phyloP scores from a whole-genome alignment of 768 basidiomycete genomes.

The Epithele typhae region DNA sequence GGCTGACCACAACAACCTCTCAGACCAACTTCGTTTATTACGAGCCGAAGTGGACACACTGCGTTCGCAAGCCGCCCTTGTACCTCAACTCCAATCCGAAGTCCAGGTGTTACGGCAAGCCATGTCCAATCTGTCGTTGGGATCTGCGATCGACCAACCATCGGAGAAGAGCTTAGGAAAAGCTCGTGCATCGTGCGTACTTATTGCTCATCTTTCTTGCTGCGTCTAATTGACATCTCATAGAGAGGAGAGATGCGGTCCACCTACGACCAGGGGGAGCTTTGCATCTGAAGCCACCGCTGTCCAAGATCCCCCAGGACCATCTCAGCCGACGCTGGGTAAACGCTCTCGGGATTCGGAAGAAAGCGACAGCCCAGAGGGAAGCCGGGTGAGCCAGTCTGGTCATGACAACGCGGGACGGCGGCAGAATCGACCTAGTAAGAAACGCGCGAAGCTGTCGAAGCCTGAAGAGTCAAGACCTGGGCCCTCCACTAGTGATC shows the following conservation, averaged over 20 bases:
- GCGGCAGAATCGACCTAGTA: constrained; percentile 39
- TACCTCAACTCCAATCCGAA: constrained; percentile 13
- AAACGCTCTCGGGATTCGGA: constrained; percentile 58
- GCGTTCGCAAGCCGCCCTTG: constrained; percentile 17
- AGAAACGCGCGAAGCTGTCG: constrained; percentile 47
- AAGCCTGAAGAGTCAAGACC: constrained; percentile 3
- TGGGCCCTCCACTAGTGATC: not conserved
- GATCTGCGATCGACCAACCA: not conserved
- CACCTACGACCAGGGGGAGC: not conserved
- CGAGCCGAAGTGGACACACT: constrained; percentile 31
- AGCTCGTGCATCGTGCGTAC: constrained; percentile 15
- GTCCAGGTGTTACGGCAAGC: constrained; percentile 6
- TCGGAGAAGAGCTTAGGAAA: constrained; percentile 17
- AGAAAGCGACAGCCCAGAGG: constrained; percentile 39
- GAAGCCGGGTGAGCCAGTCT: constrained; percentile 39
- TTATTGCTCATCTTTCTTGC: not conserved
- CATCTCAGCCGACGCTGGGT: constrained; percentile 47
- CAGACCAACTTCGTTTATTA: constrained; percentile 35
- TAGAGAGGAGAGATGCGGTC: constrained; percentile 5
- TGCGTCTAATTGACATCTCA: not conserved
- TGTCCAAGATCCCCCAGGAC: constrained; percentile 20
- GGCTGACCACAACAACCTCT: constrained; percentile 31
- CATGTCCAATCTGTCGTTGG: not conserved
- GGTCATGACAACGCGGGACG: constrained; percentile 35
- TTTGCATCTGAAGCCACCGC: constrained; percentile 1